Evolutionary conservation across 768 basidiomycete species (phyloP), one percentile per base, ranked within the genome.

Genomic region (Serendipita vermifera): DNA sequence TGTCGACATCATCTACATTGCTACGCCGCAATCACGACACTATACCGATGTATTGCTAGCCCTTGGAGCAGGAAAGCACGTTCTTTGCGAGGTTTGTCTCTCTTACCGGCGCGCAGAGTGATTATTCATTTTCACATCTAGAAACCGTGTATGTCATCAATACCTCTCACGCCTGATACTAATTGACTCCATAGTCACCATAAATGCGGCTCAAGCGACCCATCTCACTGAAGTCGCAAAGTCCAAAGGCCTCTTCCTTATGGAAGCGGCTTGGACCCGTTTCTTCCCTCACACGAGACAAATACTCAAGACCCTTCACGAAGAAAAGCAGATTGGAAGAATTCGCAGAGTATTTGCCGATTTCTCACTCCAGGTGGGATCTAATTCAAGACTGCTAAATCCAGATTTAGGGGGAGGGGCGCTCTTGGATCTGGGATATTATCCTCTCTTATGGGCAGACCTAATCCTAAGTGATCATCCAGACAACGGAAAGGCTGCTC

Each of bases 1-100:
- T n/a, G 60, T 64, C 35, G 57, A 63, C 29, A 61, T 62, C 38
- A 57, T 64, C 27, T 64, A 64, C 55, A 57, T 64, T 27, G 61
- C 59, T 3, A 56, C 57, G 11, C 62, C 62, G 9, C 58, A 60
- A 40, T 59, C 60, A 11, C 54, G 58, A 24, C 63, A 64, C 39
- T 62, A 61, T 33, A 35, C 57, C 24, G 61, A 60, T 33, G 53
- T 59, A 5, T 43, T 64, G 20, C 33, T 56, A 29, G 48, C 57
- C 15, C 54, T 64, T 38, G 32, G 33, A 27, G 62, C 60, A 1
- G 59, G 62, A 0, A 64, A 64, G 39, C 62, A 61, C 41, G 60
- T 64, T 24, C 51, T 53, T 35, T 62, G 61, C 55, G 61, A 62
- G 54, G 60, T 60, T 32, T 9, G 57, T 57, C 39, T 13, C 15